Evolutionary conservation across 768 basidiomycete species (phyloP), one percentile per base, ranked within the genome.

Genomic region (Tulasnella sp.): DNA sequence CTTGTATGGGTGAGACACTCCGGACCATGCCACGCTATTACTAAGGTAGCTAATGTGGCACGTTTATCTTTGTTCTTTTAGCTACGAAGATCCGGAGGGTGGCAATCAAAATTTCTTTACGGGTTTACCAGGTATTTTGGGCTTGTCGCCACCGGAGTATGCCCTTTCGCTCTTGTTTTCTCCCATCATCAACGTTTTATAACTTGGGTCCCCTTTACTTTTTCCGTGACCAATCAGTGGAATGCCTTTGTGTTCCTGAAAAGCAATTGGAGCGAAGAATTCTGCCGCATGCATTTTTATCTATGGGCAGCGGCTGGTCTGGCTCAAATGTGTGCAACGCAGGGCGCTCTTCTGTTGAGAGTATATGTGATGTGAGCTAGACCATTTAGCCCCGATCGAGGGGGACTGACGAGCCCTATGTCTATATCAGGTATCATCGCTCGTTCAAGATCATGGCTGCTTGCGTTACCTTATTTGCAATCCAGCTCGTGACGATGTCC

Each of bases 101-200:
- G 75, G 75, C 71, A 71, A 24, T 77, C 76, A 2, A 77, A 77
- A 34, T 16, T 62, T 12, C 76, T 77, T 8, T 77, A 58, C 19
- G 38, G 24, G 2, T 71, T 77, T 46, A 71, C n/a, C 16, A 58
- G 76, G 18, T 77, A 77, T 56, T 39, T 71, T 19, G 76, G 76
- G 12, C 48, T 77, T 38, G 31, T 9, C 56, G 18, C 38, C 7
- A 31, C 52, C 42, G 71, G 58, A 27, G 62, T 68, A 34, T 12
- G 62, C 36, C 62, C 18, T n/a, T n/a, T n/a, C 16, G 7, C 62
- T 16, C 31, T 34, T 7, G 10, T 10, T 68, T 24, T 27, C 62
- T 36, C 12, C 27, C 62, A 19, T 9, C 62, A 68, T 18, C 56
- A 12, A 10, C 31, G n/a, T n/a, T n/a, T n/a, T 24, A 24, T 52